Evolutionary conservation across 1,284 basidiomycete species (phyloP), one percentile per base, ranked within the genome.

Genomic region (Sphagnurus paluster): DNA sequence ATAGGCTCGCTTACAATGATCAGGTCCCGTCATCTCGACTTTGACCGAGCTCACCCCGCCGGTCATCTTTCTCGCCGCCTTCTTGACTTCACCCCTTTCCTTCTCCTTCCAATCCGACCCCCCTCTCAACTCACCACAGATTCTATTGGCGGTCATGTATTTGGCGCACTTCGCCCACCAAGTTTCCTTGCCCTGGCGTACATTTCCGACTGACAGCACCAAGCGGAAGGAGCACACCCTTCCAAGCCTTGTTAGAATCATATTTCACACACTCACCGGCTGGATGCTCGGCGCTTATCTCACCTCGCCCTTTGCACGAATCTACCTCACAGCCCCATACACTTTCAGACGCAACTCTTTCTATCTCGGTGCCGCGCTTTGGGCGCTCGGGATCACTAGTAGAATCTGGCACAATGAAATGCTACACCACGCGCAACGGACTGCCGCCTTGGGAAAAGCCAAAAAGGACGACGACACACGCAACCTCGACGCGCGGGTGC

Each of bases 281-380:
- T 46, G 16, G 35, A 19, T 50, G 16, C 33, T 46, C 33, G 49
- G 44, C 29, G 24, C 40, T 9, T 46, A 43, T 20, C 40, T 50
- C 25, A 42, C 44, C 19, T 50, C 41, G 4, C 49, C 44, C 2
- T 32, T 46, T 17, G 37, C 44, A 2, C 44, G 44, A 28, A 46
- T 50, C 23, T 50, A 23, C n/a, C 32, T 50, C 14, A 29, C 8
- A 8, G 20, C 41, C 2, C 10, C 9, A 3, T 24, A 39, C 30
- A 46, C 44, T 1, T 46, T 42, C 33, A 10, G 13, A 6, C 34
- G 34, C 4, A 30, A 36, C 1, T 24, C 32, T 0, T 50, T 50
- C 28, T 46, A 50, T 21, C 5, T 44, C 1, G 41, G 49, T 25
- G 16, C 40, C 14, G 36, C n/a, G 11, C 44, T 46, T 10, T 46